Evolutionary conservation across 371 early-diverging fungal genomes (phyloP).

Genomic region (Actinomortierella ambigua): DNA sequence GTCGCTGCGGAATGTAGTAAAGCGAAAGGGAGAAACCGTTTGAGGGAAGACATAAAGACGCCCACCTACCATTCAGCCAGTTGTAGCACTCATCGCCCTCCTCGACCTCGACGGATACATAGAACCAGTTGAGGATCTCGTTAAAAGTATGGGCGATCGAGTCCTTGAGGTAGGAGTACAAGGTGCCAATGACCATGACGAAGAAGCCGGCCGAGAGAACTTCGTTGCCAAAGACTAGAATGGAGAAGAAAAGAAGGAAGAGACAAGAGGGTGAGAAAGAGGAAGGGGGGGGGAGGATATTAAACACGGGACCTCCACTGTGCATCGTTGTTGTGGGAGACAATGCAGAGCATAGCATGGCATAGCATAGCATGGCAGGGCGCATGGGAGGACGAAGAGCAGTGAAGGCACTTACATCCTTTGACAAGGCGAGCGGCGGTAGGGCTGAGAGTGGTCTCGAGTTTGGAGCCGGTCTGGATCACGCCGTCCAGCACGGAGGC

Average conservation of each 20-base stretch:
- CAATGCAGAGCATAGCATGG: too few relatives aligned
- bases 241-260: not conserved
- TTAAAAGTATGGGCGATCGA: constrained; percentile 26
- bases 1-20: not conserved
- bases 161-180: constrained; percentile 43
- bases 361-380: constrained; percentile 37
- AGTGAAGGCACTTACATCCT: not conserved
- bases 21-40: not conserved
- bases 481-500: constrained; percentile 37
- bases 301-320: too few relatives aligned
- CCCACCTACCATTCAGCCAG: constrained; percentile 37
- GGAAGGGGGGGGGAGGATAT: not conserved
- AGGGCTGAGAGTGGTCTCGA: constrained; percentile 23
- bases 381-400: constrained; percentile 25
- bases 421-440: not conserved
- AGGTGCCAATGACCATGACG: constrained; percentile 39
- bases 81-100: constrained; percentile 46
- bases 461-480: constrained; percentile 23
- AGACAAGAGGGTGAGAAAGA: not conserved
- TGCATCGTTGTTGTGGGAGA: too few relatives aligned
- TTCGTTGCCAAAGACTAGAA: constrained; percentile 40
- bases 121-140: constrained; percentile 42
- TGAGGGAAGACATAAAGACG: not conserved
- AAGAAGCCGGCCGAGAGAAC: constrained; percentile 47
- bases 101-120: constrained; percentile 43